Percentiles rank a stretch among this genome's conserved stretches.
Evolutionary conservation across 768 basidiomycete species (phyloP).

Genomic region (Tylopilus intermedius): DNA sequence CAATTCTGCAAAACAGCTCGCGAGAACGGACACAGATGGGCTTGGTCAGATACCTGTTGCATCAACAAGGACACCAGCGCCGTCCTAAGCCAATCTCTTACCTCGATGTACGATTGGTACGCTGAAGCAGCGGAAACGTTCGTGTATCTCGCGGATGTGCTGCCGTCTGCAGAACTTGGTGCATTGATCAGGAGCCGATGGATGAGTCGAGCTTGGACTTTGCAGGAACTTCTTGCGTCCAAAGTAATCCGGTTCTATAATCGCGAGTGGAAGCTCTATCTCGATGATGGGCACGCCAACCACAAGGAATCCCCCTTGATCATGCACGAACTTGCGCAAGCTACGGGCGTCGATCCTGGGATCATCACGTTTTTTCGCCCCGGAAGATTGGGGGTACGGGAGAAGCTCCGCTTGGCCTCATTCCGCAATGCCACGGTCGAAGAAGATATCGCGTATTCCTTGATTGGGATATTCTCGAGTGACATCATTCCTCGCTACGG

Average conservation of each 20-base stretch:
- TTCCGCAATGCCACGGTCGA: too few relatives aligned
- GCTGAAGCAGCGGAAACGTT: background rate
- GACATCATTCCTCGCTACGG: too few relatives aligned
- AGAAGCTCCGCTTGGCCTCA: too few relatives aligned
- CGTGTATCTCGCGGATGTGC: background rate
- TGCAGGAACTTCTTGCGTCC: slow-evolving; percentile 3
- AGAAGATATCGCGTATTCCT: too few relatives aligned
- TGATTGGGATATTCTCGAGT: too few relatives aligned
- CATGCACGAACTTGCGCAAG: slow-evolving; percentile 5
- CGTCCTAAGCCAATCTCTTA: background rate
- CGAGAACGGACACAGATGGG: background rate
- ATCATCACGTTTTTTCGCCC: too few relatives aligned
- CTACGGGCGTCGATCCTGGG: background rate
- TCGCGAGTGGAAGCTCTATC: slow-evolving; percentile 6
- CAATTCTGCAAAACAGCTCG: background rate
- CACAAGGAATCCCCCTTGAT: slow-evolving; percentile 2
- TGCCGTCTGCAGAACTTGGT: background rate
- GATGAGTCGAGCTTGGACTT: background rate
- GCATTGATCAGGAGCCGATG: background rate
- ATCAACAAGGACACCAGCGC: background rate
- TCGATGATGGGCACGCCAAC: slow-evolving; percentile 1
- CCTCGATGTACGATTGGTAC: background rate
- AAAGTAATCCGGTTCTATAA: slow-evolving; percentile 12
- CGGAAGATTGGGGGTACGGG: too few relatives aligned
- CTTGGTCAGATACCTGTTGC: background rate